Percentiles rank a stretch among this genome's conserved stretches.
These are phyloP conservation scores for Tulasnella sp. DNA, from an alignment of 768 basidiomycete species.

Conservation along the genomic window DNA sequence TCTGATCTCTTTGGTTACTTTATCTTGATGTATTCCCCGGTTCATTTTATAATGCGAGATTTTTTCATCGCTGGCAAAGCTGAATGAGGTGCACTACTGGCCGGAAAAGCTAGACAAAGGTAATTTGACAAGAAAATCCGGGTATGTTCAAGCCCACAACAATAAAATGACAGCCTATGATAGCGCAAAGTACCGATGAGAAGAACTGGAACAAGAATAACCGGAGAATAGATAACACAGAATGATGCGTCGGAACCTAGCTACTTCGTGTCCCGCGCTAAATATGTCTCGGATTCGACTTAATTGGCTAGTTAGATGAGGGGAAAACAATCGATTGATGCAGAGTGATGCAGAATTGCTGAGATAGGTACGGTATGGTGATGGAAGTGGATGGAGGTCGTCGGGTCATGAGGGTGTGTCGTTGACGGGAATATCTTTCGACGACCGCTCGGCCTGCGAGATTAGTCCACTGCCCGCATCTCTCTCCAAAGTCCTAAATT, in stretches of 20 bases:
- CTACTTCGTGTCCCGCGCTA: conserved; percentile 4
- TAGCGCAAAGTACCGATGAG: conserved; percentile 19
- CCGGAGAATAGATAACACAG: conserved; percentile 7
- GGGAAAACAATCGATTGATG: neutral
- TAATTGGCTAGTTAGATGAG: conserved; percentile 10
- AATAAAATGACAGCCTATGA: conserved; percentile 16
- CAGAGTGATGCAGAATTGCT: neutral
- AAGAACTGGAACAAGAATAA: neutral
- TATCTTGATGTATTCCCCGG: neutral
- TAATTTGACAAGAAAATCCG: neutral
- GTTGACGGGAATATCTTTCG: neutral
- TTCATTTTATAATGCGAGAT: neutral
- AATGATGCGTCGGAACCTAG: neutral
- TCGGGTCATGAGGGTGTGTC: neutral
- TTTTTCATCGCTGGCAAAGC: neutral
- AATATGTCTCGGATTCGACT: neutral
- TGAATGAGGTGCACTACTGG: neutral
- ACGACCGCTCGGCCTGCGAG: conserved; percentile 14
- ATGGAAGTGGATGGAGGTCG: conserved; percentile 15
- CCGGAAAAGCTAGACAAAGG: neutral
- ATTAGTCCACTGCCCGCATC: neutral
- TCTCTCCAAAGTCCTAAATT: conserved; percentile 52
- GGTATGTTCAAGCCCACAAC: conserved; percentile 19
- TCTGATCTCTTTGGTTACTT: conserved; percentile 9
- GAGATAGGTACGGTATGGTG: neutral